A percentile compares a stretch with the other conserved stretches of the same genome.
Evolutionary conservation across 2,329 filamentous ascomycete genomes (phyloP).

Genomic region (Clonostachys rhizophaga): DNA sequence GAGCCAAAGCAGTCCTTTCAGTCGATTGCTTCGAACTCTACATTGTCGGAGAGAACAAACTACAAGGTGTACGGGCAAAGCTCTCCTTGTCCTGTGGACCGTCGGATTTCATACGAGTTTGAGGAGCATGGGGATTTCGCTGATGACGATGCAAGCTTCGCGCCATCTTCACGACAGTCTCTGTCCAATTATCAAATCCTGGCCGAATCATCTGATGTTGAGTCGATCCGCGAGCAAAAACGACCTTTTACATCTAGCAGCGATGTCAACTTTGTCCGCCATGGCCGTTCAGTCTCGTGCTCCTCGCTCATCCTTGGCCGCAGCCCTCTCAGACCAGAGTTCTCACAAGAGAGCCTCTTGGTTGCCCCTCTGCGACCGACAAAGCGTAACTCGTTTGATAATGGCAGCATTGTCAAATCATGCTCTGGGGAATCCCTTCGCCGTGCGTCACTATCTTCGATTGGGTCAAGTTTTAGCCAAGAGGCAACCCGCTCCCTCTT

Average conservation of each 20-base stretch:
- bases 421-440: slow-evolving; percentile 49
- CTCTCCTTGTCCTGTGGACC: slow-evolving; percentile 17
- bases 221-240: slow-evolving; percentile 26
- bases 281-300: slow-evolving; percentile 38
- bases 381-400: slow-evolving; percentile 41
- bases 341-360: slow-evolving; percentile 57
- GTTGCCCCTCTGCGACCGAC: slow-evolving; percentile 49
- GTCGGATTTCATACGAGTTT: slow-evolving; percentile 15
- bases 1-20: slow-evolving; percentile 3
- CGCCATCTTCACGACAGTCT: slow-evolving; percentile 33
- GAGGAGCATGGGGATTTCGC: slow-evolving; percentile 12
- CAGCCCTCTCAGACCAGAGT: slow-evolving; percentile 31
- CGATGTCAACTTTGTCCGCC: slow-evolving; percentile 49
- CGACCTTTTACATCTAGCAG: slow-evolving; percentile 28
- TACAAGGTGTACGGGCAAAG: slow-evolving; percentile 49
- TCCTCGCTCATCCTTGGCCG: slow-evolving; percentile 27
- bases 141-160: slow-evolving; percentile 10
- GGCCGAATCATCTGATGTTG: slow-evolving; percentile 39
- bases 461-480: slow-evolving; percentile 48
- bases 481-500: slow-evolving; percentile 32
- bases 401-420: slow-evolving; percentile 41
- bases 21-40: slow-evolving; percentile 26
- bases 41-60: slow-evolving; percentile 45
- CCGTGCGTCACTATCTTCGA: slow-evolving; percentile 48
- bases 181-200: slow-evolving; percentile 45